A percentile compares a stretch with the other conserved stretches of the same genome.
phyloP scores from a whole-genome alignment of 495 filamentous ascomycete genomes.

The Penicillium bialowiezense region DNA sequence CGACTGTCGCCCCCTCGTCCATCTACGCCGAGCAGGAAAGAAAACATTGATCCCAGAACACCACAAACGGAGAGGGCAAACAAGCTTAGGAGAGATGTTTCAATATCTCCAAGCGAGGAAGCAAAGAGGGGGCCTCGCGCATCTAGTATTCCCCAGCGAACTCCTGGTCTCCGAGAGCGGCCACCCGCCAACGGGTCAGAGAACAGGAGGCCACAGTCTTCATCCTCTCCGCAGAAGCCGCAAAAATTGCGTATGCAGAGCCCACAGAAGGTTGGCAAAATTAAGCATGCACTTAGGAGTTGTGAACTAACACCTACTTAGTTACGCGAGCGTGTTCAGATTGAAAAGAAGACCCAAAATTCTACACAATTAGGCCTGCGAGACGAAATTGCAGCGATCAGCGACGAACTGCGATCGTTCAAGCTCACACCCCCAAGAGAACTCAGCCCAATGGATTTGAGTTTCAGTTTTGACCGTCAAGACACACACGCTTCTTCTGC shows the following conservation, averaged over 20 bases:
- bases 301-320: constrained; percentile 8
- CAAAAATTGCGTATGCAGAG: constrained; percentile 83
- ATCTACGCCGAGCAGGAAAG: constrained; percentile 52
- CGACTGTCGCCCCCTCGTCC: constrained; percentile 38
- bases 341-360: constrained; percentile 70
- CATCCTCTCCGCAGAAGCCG: constrained; percentile 38
- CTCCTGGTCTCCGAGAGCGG: constrained; percentile 51
- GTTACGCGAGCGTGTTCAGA: constrained; percentile 82
- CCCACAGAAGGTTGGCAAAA: constrained; percentile 65
- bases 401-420: constrained; percentile 72
- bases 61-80: constrained; percentile 30
- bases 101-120: constrained; percentile 41
- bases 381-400: constrained; percentile 76
- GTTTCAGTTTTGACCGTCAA: constrained; percentile 5
- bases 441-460: constrained; percentile 9
- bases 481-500: constrained; percentile 7
- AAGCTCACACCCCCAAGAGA: constrained; percentile 37
- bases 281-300: background rate
- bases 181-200: constrained; percentile 40
- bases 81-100: constrained; percentile 37
- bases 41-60: constrained; percentile 48
- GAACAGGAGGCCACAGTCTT: constrained; percentile 31
- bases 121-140: constrained; percentile 50
- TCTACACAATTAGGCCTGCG: constrained; percentile 66
- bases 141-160: constrained; percentile 51